These are phyloP conservation scores for Coprinopsis strossmayeri DNA, from an alignment of 768 basidiomycete species.

Conservation along the genomic window DNA sequence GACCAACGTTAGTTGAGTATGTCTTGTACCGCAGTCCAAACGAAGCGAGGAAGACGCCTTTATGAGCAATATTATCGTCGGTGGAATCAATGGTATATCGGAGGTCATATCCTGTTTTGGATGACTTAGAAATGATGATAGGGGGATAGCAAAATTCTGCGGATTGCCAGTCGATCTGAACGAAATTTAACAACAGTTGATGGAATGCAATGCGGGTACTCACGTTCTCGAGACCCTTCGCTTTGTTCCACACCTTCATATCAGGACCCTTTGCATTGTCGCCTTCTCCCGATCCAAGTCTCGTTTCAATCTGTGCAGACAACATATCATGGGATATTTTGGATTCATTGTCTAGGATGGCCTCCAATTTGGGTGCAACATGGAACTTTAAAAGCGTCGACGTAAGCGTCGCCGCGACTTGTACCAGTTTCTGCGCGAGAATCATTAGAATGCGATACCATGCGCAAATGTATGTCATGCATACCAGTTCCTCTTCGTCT, in stretches of 20 bases:
- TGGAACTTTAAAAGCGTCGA: conserved; percentile 82
- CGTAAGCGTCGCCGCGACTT: conserved; percentile 70
- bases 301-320: conserved; percentile 77
- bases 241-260: conserved; percentile 87
- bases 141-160: conserved; percentile 94
- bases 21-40: conserved; percentile 90
- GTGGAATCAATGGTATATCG: conserved; percentile 84
- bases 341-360: conserved; percentile 86
- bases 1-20: conserved; percentile 88
- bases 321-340: conserved; percentile 87
- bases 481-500: conserved; percentile 85
- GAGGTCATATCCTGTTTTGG: conserved; percentile 80
- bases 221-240: conserved; percentile 68
- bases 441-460: background rate
- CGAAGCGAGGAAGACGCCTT: conserved; percentile 82
- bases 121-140: conserved; percentile 90
- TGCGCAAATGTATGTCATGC: conserved; percentile 22
- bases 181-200: conserved; percentile 6
- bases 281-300: conserved; percentile 82
- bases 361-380: conserved; percentile 82
- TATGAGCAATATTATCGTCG: conserved; percentile 73
- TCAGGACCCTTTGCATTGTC: conserved; percentile 77
- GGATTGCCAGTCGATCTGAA: conserved; percentile 80
- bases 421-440: conserved; percentile 60
- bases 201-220: conserved; percentile 21